These are phyloP conservation scores for Pleurotus tuoliensis DNA, from an alignment of 768 basidiomycete genomes.

Conservation along the genomic window DNA sequence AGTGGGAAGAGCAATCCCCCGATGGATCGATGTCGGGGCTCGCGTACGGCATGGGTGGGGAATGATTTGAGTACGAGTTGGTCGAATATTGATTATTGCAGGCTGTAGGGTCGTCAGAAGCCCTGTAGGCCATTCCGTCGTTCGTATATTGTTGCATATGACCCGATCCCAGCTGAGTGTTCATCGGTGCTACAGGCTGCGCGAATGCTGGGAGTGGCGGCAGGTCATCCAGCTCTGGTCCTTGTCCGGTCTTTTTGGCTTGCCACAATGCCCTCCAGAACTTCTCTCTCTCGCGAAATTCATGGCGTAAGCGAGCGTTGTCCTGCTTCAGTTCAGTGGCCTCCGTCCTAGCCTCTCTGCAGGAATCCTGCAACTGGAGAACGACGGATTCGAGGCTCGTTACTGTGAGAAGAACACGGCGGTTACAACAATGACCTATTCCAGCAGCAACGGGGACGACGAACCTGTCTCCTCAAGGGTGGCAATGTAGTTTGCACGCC, in stretches of 20 bases:
- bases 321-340: slow-evolving; percentile 61
- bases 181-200: slow-evolving; percentile 25
- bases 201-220: slow-evolving; percentile 38
- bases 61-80: slow-evolving; percentile 38
- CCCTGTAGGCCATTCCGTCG: slow-evolving; percentile 43
- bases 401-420: slow-evolving; percentile 36
- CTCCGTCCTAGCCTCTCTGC: slow-evolving; percentile 62
- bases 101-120: slow-evolving; percentile 38
- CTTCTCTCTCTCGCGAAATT: slow-evolving; percentile 69
- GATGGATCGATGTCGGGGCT: slow-evolving; percentile 22
- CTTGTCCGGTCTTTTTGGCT: slow-evolving; percentile 53
- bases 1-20: slow-evolving; percentile 24
- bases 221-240: slow-evolving; percentile 48
- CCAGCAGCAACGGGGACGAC: slow-evolving; percentile 12
- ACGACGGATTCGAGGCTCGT: slow-evolving; percentile 85
- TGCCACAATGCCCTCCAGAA: slow-evolving; percentile 70
- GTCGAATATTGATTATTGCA: slow-evolving; percentile 43
- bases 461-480: slow-evolving; percentile 80
- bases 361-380: slow-evolving; percentile 77
- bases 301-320: slow-evolving; percentile 58
- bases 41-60: slow-evolving; percentile 40
- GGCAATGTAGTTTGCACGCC: slow-evolving; percentile 82
- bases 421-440: slow-evolving; percentile 15
- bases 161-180: slow-evolving; percentile 29
- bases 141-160: slow-evolving; percentile 32